Base-by-base conservation (phyloP, 345 rosid species). In the Physaria fendleri region DNA sequence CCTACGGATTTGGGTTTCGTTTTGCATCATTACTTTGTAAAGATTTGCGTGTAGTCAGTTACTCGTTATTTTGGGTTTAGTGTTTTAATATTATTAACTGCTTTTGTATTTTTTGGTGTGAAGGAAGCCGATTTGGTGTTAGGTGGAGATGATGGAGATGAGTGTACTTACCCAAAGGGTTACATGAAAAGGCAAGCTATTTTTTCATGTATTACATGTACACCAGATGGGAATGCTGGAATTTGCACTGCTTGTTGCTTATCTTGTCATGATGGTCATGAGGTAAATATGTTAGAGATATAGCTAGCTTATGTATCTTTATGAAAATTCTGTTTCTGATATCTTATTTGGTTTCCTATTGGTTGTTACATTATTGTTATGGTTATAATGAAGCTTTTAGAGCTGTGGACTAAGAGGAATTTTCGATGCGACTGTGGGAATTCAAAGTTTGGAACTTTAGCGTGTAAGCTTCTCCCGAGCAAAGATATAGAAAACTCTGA, bases 71-170 rank as follows among this genome's bases (percentile, higher is more conserved):
- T 23, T 56, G 39, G 39, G 15, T 28, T 29, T 56, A 10, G 17
- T 4, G 12, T n/a, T 56, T 54, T 22, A 17, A n/a, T 25, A 35
- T 13, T 8, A 14, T 37, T 25, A 1, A 11, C 11, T 18, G 5
- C 1, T 49, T 28, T 30, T 59, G 49, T 56, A 24, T 42, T 58
- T 65, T 17, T 51, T 50, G 54, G 32, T 49, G 17, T 37, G 15
- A 77, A 93, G 99, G 92, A 84, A 62, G 95, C 88, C 1, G 95
- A 89, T 78, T 75, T 93, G 90, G 92, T 90, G 68, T 63, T 93
- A 92, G 99, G 99, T 56, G 97, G 96, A 32, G 99, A 90, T 56
- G 97, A 87, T 55, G 99, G 96, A 13, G 88, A 87, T 55, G 96
- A 83, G 64, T 93, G 99, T 72, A 90, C 99, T 39, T 93, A 85